Evolutionary conservation across 257 asterid genomes (phyloP).

Genomic region (Scutellaria galericulata): DNA sequence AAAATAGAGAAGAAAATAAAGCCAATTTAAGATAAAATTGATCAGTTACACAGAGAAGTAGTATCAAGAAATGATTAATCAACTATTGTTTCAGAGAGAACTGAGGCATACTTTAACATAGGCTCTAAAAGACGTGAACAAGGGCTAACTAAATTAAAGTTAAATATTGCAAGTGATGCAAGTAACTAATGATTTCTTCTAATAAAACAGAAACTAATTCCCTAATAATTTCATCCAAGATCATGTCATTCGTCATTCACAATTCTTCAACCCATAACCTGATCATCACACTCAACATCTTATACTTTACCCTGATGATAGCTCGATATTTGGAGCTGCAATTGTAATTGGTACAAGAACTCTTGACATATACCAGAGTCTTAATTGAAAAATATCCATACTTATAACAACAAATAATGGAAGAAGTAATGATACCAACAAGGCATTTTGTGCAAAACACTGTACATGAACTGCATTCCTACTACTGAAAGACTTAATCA

Average conservation of each 20-base stretch:
- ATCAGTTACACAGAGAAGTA: too few relatives aligned
- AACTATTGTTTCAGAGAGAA: neutral
- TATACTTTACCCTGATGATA: neutral
- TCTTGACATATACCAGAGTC: neutral
- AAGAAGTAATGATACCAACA: neutral
- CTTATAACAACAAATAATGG: neutral
- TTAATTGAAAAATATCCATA: too few relatives aligned
- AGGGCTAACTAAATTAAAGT: neutral
- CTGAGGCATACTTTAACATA: neutral
- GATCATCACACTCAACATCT: neutral
- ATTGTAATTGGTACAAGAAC: neutral
- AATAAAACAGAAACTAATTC: neutral
- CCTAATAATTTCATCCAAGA: conserved; percentile 8
- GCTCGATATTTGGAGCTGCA: conserved; percentile 12
- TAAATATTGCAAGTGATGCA: neutral
- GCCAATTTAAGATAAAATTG: too few relatives aligned
- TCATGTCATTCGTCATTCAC: conserved; percentile 18
- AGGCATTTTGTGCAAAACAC: neutral
- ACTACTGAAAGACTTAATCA: neutral
- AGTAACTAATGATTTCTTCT: neutral
- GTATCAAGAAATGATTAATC: too few relatives aligned
- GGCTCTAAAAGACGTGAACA: neutral
- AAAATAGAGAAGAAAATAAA: too few relatives aligned
- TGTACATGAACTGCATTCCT: conserved; percentile 8
- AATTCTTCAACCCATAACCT: neutral